Conservation (phyloP, 1,284 basidiomycete genomes). For the Athelia sp. region DNA sequence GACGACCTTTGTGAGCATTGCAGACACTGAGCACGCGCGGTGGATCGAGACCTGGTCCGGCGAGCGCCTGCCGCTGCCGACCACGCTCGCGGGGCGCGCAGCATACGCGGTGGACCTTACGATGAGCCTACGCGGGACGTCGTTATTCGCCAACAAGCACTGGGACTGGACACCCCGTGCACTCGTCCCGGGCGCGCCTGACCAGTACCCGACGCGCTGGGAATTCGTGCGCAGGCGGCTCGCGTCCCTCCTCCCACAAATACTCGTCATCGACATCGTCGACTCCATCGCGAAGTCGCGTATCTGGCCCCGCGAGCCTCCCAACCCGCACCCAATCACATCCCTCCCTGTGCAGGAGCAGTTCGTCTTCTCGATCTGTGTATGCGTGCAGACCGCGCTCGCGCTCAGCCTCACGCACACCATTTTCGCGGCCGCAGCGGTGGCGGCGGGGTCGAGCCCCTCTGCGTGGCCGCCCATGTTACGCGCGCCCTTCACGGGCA, state of each 20-base stretch:
- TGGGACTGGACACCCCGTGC: conserved; percentile 13
- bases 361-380: conserved; percentile 7
- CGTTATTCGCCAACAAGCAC: conserved; percentile 10
- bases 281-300: conserved; percentile 11
- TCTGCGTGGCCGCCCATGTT: conserved; percentile 15
- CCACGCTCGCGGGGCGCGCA: conserved; percentile 6
- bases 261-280: conserved; percentile 11
- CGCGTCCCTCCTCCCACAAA: conserved; percentile 4
- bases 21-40: conserved; percentile 5
- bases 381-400: conserved; percentile 7
- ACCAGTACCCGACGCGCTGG: background rate
- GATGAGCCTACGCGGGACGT: conserved; percentile 12
- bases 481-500: conserved; percentile 10
- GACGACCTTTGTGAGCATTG: conserved; percentile 4
- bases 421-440: conserved; percentile 5
- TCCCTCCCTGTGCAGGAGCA: conserved; percentile 12
- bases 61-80: conserved; percentile 9
- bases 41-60: conserved; percentile 7
- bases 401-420: background rate
- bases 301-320: conserved; percentile 8
- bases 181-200: background rate
- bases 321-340: conserved; percentile 10
- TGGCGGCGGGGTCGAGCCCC: conserved; percentile 10
- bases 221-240: conserved; percentile 5
- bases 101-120: conserved; percentile 15